phyloP scores from a whole-genome alignment of 2,329 filamentous ascomycete species.

The Colletotrichum brevisporum region DNA sequence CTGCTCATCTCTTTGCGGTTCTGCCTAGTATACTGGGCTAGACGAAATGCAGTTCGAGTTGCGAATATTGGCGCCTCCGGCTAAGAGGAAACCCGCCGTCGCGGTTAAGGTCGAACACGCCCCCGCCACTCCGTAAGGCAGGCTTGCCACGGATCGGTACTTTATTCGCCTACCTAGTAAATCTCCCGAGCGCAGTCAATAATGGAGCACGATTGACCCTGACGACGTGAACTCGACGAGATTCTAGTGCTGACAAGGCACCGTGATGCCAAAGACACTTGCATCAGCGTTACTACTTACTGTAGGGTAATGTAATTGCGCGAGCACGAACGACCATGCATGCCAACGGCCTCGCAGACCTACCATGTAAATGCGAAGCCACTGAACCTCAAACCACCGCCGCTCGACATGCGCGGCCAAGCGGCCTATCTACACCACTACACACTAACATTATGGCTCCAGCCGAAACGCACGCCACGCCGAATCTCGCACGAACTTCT shows the following conservation, averaged over 20 bases:
- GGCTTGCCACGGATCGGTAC: too few relatives aligned
- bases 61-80: slow-evolving; percentile 19
- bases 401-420: slow-evolving; percentile 19
- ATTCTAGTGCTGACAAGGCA: too few relatives aligned
- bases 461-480: slow-evolving; percentile 24
- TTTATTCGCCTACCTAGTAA: too few relatives aligned
- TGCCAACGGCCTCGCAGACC: slow-evolving; percentile 8
- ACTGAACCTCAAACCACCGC: slow-evolving; percentile 35
- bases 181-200: too few relatives aligned
- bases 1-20: neutral
- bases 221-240: too few relatives aligned
- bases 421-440: too few relatives aligned
- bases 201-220: too few relatives aligned
- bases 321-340: too few relatives aligned
- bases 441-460: neutral
- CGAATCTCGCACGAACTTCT: slow-evolving; percentile 14
- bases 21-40: slow-evolving; percentile 4
- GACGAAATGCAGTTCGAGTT: slow-evolving; percentile 9
- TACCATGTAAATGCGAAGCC: slow-evolving; percentile 1
- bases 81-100: slow-evolving; percentile 27
- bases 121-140: neutral
- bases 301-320: too few relatives aligned
- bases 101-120: slow-evolving; percentile 13
- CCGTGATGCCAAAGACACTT: too few relatives aligned
- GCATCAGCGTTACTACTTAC: too few relatives aligned